phyloP scores from a whole-genome alignment of 495 filamentous ascomycete genomes.

The Trichoderma parareesei region DNA sequence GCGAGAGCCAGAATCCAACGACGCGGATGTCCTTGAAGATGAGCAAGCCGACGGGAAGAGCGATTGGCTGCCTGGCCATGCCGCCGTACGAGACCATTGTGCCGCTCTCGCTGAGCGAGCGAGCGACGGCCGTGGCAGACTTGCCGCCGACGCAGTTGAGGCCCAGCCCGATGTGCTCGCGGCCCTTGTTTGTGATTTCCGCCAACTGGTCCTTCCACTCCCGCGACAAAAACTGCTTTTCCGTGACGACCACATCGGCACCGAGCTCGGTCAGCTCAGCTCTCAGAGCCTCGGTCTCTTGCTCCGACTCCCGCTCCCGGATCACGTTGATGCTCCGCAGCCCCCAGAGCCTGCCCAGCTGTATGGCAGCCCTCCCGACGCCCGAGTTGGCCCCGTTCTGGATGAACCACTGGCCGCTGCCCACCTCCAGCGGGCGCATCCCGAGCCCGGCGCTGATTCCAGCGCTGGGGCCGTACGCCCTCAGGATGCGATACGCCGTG shows the following conservation, averaged over 20 bases:
- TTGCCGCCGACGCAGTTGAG: constrained; percentile 96
- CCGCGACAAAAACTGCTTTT: constrained; percentile 55
- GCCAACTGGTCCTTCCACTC: constrained; percentile 56
- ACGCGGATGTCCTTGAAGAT: constrained; percentile 89
- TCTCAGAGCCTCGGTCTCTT: constrained; percentile 59
- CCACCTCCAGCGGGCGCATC: constrained; percentile 16
- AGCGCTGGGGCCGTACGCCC: constrained; percentile 58
- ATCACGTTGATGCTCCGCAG: constrained; percentile 82
- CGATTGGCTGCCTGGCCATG: constrained; percentile 80
- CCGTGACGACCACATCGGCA: constrained; percentile 74
- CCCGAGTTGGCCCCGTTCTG: constrained; percentile 96
- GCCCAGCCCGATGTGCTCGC: constrained; percentile 62
- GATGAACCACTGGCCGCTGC: constrained; percentile 76
- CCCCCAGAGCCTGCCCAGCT: constrained; percentile 76
- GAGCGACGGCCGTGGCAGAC: constrained; percentile 63
- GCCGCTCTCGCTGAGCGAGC: constrained; percentile 53
- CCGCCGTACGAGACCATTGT: constrained; percentile 91
- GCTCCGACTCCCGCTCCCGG: constrained; percentile 52
- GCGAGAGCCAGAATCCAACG: constrained; percentile 89
- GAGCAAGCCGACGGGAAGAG: constrained; percentile 64
- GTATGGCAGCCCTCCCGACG: constrained; percentile 82
- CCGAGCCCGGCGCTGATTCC: constrained; percentile 18
- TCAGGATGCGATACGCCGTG: constrained; percentile 86
- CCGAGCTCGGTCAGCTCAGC: constrained; percentile 63
- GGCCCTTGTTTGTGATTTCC: constrained; percentile 56